Percentiles rank a stretch among this genome's conserved stretches.
These are phyloP conservation scores for Tetrahymena thermophila DNA, from an alignment of 73 alveolate genomes.

Conservation along the genomic window DNA sequence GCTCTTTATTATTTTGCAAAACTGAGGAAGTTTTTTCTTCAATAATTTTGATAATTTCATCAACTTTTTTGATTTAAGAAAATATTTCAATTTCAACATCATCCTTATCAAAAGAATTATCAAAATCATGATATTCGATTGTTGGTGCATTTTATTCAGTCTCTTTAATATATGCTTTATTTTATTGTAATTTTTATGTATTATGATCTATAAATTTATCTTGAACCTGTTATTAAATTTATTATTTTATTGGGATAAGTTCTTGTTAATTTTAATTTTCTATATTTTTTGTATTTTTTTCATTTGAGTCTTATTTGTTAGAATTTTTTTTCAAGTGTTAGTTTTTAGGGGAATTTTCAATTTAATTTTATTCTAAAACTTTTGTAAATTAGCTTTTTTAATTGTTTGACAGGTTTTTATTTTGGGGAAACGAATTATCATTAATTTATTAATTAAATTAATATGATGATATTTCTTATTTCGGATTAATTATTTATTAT, in stretches of 20 bases:
- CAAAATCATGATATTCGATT: not conserved
- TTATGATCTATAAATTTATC: not conserved
- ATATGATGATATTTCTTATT: not conserved
- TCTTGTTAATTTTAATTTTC: too few species aligned
- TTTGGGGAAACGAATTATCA: not conserved
- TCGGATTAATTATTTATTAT: not conserved
- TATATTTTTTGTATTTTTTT: not conserved
- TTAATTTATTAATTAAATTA: not conserved
- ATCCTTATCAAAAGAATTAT: not conserved
- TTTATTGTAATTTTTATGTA: not conserved
- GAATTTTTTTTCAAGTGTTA: not conserved
- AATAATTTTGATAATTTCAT: not conserved
- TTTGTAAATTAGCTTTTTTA: not conserved
- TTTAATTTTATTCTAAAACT: too few species aligned
- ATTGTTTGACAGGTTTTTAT: not conserved
- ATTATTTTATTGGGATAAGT: too few species aligned
- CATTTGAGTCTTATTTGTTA: not conserved
- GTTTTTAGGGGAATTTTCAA: not conserved
- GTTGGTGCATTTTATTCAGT: not conserved
- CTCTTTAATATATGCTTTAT: not conserved
- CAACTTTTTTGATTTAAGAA: not conserved
- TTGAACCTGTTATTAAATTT: too few species aligned
- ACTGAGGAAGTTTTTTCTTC: not conserved
- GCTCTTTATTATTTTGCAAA: not conserved
- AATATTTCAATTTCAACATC: not conserved